phyloP scores from a whole-genome alignment of 768 basidiomycete genomes.

The Russula ochroleuca region DNA sequence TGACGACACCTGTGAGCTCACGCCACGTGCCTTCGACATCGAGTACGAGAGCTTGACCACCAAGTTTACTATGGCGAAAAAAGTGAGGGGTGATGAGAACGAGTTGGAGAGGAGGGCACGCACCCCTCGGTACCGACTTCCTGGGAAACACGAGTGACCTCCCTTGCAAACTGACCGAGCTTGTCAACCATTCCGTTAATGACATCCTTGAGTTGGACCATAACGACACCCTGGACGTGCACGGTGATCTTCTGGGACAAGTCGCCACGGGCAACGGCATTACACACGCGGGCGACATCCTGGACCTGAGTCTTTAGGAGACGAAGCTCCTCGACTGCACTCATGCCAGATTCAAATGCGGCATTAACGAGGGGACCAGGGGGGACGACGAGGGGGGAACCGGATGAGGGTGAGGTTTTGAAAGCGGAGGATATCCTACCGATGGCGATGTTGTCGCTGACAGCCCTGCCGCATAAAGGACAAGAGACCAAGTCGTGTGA shows the following conservation, averaged over 20 bases:
- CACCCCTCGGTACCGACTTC: constrained; percentile 69
- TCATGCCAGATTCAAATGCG: constrained; percentile 53
- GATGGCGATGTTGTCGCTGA: constrained; percentile 18
- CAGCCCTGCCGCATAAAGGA: constrained; percentile 23
- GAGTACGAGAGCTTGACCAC: constrained; percentile 76
- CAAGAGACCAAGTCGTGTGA: constrained; percentile 24
- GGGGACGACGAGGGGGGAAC: constrained; percentile 34
- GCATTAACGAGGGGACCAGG: constrained; percentile 48
- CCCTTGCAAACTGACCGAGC: constrained; percentile 80
- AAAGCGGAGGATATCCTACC: constrained; percentile 10
- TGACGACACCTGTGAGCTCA: constrained; percentile 73
- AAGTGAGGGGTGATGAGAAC: constrained; percentile 12
- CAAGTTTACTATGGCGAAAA: constrained; percentile 51
- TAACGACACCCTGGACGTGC: constrained; percentile 47
- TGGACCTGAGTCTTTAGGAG: constrained; percentile 78
- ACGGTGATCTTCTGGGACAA: constrained; percentile 50
- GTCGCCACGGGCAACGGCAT: constrained; percentile 48
- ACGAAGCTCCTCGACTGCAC: constrained; percentile 64
- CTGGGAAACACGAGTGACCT: constrained; percentile 76
- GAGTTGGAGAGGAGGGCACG: constrained; percentile 11
- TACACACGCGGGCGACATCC: constrained; percentile 49
- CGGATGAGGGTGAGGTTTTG: constrained; percentile 1
- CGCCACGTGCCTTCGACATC: constrained; percentile 86
- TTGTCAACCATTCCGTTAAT: constrained; percentile 51
- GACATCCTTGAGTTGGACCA: constrained; percentile 49